phyloP scores from a whole-genome alignment of 495 filamentous ascomycete genomes.

The Lasiosphaeriaceae sp. region DNA sequence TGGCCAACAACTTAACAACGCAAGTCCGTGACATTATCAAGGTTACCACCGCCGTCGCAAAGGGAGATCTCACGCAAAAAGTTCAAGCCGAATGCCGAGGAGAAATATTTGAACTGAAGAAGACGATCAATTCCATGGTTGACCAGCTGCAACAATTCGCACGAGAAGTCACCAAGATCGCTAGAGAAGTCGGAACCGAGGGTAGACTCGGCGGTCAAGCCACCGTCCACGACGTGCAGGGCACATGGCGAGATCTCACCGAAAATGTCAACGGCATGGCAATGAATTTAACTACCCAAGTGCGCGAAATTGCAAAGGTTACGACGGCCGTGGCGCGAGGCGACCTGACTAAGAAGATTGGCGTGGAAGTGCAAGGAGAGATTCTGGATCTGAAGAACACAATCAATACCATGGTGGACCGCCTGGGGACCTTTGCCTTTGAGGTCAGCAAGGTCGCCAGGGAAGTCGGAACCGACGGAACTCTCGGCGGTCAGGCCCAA shows the following conservation, averaged over 20 bases:
- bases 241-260: slow-evolving; percentile 94
- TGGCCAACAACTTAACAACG: slow-evolving; percentile 95
- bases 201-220: slow-evolving; percentile 94
- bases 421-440: slow-evolving; percentile 92
- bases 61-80: slow-evolving; percentile 94
- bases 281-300: slow-evolving; percentile 96
- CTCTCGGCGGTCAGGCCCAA: slow-evolving; percentile 89
- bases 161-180: slow-evolving; percentile 96
- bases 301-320: slow-evolving; percentile 96
- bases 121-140: slow-evolving; percentile 99
- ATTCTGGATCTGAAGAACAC: slow-evolving; percentile 94
- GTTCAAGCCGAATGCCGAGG: slow-evolving; percentile 96
- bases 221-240: slow-evolving; percentile 94
- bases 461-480: slow-evolving; percentile 97
- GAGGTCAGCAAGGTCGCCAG: slow-evolving; percentile 98
- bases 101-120: slow-evolving; percentile 92
- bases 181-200: slow-evolving; percentile 94
- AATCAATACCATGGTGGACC: slow-evolving; percentile 99
- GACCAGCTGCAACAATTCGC: slow-evolving; percentile 96
- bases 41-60: slow-evolving; percentile 96
- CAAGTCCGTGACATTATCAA: slow-evolving; percentile 98
- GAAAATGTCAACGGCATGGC: slow-evolving; percentile 99
- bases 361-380: slow-evolving; percentile 92
- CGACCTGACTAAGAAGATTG: slow-evolving; percentile 93
- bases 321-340: slow-evolving; percentile 94